phyloP scores from a whole-genome alignment of 768 basidiomycete species.

The Kwoniella dejecticola region DNA sequence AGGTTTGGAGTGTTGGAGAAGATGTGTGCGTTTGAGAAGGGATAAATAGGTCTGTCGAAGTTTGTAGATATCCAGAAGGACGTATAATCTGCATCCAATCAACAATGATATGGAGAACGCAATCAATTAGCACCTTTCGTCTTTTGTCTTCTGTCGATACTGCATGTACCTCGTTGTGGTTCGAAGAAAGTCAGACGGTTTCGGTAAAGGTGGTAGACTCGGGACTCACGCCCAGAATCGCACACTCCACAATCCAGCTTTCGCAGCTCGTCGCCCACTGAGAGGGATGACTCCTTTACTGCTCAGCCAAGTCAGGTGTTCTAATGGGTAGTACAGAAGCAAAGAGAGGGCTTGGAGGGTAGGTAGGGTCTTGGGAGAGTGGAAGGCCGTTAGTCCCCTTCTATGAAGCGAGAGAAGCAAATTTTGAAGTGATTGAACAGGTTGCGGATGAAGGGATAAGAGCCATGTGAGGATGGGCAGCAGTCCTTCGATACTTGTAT shows the following conservation, averaged over 20 bases:
- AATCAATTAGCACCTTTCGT: not conserved
- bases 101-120: not conserved
- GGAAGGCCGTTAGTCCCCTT: not conserved
- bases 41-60: slow-evolving; percentile 29
- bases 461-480: slow-evolving; percentile 35
- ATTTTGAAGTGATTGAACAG: slow-evolving; percentile 29
- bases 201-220: too few species aligned
- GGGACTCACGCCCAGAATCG: slow-evolving; percentile 54
- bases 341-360: slow-evolving; percentile 46
- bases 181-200: too few species aligned
- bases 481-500: too few species aligned
- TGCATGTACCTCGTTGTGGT: too few species aligned
- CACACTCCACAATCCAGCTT: slow-evolving; percentile 48
- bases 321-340: slow-evolving; percentile 50
- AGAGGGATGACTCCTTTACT: slow-evolving; percentile 46
- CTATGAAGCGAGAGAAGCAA: slow-evolving; percentile 9
- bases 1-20: slow-evolving; percentile 29
- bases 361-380: slow-evolving; percentile 29
- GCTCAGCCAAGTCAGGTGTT: slow-evolving; percentile 47
- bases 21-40: slow-evolving; percentile 28
- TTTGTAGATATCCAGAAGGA: slow-evolving; percentile 44
- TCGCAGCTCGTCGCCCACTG: slow-evolving; percentile 12
- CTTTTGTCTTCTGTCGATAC: too few species aligned
- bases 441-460: slow-evolving; percentile 40
- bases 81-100: slow-evolving; percentile 36